These are phyloP conservation scores for Thelephora terrestris DNA, from an alignment of 1,284 basidiomycete genomes.

Conservation along the genomic window DNA sequence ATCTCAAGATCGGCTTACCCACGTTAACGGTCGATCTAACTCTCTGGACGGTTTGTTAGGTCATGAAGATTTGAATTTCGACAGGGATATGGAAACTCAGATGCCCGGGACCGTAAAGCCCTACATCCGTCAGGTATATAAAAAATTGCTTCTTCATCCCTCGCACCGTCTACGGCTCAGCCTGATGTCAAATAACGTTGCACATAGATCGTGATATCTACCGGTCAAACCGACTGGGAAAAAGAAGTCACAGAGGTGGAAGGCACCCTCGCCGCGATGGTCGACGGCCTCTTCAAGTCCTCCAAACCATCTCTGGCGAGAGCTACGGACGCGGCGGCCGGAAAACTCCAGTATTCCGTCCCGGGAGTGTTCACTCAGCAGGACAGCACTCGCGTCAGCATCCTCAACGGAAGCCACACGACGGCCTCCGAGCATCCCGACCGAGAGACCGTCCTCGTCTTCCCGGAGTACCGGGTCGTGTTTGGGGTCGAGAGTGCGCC, in stretches of 20 bases:
- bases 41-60: constrained; percentile 29
- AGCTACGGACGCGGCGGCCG: constrained; percentile 9
- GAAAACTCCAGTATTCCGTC: constrained; percentile 17
- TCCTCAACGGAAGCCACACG: constrained; percentile 74
- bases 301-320: constrained; percentile 4
- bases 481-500: constrained; percentile 53
- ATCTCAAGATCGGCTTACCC: constrained; percentile 15
- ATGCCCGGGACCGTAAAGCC: constrained; percentile 79
- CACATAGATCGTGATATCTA: constrained; percentile 72
- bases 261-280: constrained; percentile 56
- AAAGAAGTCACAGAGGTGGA: constrained; percentile 61
- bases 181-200: background rate
- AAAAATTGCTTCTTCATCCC: constrained; percentile 17
- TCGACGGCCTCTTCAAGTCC: constrained; percentile 31
- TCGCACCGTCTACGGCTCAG: background rate
- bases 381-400: constrained; percentile 51
- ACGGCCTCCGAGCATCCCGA: constrained; percentile 49
- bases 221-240: constrained; percentile 82
- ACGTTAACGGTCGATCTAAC: constrained; percentile 1
- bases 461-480: constrained; percentile 85
- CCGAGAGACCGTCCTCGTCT: constrained; percentile 68
- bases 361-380: constrained; percentile 49
- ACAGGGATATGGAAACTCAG: constrained; percentile 67
- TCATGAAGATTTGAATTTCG: constrained; percentile 66
- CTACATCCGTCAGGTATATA: constrained; percentile 63